These are phyloP conservation scores for Fusarium sp. DNA, from an alignment of 2,329 filamentous ascomycete species.

Conservation along the genomic window DNA sequence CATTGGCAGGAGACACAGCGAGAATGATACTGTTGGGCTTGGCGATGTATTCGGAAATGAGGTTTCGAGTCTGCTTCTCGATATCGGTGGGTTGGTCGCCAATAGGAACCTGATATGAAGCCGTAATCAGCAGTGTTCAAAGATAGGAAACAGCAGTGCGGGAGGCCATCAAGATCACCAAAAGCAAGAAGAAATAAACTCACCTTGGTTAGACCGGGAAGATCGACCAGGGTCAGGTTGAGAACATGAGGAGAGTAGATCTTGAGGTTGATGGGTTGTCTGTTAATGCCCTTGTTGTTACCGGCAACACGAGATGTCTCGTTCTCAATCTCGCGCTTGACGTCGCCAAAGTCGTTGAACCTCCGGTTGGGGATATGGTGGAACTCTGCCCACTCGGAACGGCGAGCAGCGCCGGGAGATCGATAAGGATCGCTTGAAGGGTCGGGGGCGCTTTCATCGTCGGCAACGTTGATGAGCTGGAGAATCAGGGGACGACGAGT, in stretches of 20 bases:
- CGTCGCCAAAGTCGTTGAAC: slow-evolving; percentile 91
- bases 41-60: slow-evolving; percentile 98
- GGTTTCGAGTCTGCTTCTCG: slow-evolving; percentile 96
- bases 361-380: slow-evolving; percentile 91
- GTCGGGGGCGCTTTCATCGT: slow-evolving; percentile 76
- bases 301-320: slow-evolving; percentile 93
- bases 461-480: slow-evolving; percentile 96
- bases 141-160: slow-evolving; percentile 23
- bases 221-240: slow-evolving; percentile 94
- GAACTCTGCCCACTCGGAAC: slow-evolving; percentile 91
- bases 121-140: slow-evolving; percentile 37
- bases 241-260: slow-evolving; percentile 98
- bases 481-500: slow-evolving; percentile 94
- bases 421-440: slow-evolving; percentile 79
- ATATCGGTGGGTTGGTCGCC: slow-evolving; percentile 98
- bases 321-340: slow-evolving; percentile 96
- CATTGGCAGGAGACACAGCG: slow-evolving; percentile 96
- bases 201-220: slow-evolving; percentile 95
- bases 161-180: slow-evolving; percentile 25
- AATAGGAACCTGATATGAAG: slow-evolving; percentile 79
- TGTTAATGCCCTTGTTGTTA: slow-evolving; percentile 98
- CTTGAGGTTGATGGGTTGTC: slow-evolving; percentile 97
- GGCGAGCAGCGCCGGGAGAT: slow-evolving; percentile 76
- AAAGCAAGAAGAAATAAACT: slow-evolving; percentile 39
- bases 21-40: slow-evolving; percentile 99